Evolutionary conservation across 192 early-diverging fungal species (phyloP).

Genomic region (Neocallimastix lanati): DNA sequence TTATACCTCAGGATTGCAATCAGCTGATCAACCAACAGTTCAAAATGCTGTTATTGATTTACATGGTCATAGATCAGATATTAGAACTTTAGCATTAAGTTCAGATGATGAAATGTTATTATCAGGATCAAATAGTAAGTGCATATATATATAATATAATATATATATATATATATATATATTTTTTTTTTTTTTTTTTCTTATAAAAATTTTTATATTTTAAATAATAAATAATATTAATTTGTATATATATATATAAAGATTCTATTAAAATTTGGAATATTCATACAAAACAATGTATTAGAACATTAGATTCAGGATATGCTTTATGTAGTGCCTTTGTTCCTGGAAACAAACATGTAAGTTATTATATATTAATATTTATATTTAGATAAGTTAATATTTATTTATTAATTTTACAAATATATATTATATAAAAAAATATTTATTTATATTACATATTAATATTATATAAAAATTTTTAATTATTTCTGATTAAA

Average conservation of each 20-base stretch:
- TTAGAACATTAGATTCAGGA: conserved; percentile 79
- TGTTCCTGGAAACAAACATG: conserved; percentile 72
- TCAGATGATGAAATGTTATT: conserved; percentile 71
- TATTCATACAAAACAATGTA: conserved; percentile 54
- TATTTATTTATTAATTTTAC: too few species aligned
- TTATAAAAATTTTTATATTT: not conserved
- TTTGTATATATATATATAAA: too few species aligned
- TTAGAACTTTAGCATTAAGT: conserved; percentile 74
- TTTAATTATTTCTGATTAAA: too few species aligned
- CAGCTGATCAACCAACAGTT: conserved; percentile 37
- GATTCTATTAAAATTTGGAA: conserved; percentile 84
- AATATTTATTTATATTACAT: too few species aligned
- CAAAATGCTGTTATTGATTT: conserved; percentile 55
- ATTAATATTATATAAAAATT: too few species aligned
- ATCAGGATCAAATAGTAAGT: conserved; percentile 62
- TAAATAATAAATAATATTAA: too few species aligned
- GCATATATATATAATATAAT: not conserved
- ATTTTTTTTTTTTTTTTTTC: too few species aligned
- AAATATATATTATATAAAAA: too few species aligned
- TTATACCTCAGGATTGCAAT: conserved; percentile 48
- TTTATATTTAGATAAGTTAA: too few species aligned
- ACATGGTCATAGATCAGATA: conserved; percentile 76
- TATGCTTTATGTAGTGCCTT: conserved; percentile 84
- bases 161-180: not conserved
- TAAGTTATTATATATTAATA: too few species aligned